These are phyloP conservation scores for Centrapalus pauciflorus DNA, from an alignment of 129 eudicot species.

Conservation along the genomic window DNA sequence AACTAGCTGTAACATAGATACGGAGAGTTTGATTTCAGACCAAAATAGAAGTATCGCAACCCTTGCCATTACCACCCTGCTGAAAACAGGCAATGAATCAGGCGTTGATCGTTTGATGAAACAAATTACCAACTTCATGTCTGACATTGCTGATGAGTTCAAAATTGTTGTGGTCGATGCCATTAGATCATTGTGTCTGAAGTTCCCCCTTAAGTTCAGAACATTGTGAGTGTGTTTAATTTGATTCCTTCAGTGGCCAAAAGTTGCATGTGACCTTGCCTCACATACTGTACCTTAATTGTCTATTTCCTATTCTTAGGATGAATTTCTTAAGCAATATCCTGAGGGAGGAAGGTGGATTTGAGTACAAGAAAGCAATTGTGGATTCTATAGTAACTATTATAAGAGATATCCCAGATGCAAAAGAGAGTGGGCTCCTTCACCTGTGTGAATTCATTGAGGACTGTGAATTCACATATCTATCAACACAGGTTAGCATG, in stretches of 20 bases:
- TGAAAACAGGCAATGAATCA: slow-evolving; percentile 97
- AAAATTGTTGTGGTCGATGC: slow-evolving; percentile 98
- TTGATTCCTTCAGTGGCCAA: neutral
- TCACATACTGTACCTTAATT: neutral
- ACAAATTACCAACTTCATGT: slow-evolving; percentile 94
- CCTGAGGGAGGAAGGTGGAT: slow-evolving; percentile 96
- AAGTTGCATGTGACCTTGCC: neutral
- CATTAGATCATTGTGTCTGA: slow-evolving; percentile 84
- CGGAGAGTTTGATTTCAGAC: slow-evolving; percentile 95
- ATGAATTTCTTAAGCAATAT: slow-evolving; percentile 95
- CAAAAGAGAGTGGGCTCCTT: slow-evolving; percentile 90
- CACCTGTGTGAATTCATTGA: slow-evolving; percentile 98
- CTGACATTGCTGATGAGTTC: slow-evolving; percentile 97
- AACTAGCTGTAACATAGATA: slow-evolving; percentile 89
- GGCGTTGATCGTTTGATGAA: slow-evolving; percentile 97
- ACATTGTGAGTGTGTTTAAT: slow-evolving; percentile 55
- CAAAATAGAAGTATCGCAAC: slow-evolving; percentile 98
- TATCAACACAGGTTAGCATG: slow-evolving; percentile 79
- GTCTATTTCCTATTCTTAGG: slow-evolving; percentile 31
- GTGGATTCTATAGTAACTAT: slow-evolving; percentile 93
- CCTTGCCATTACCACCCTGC: slow-evolving; percentile 93
- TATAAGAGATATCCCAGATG: slow-evolving; percentile 94
- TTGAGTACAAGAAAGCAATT: slow-evolving; percentile 95
- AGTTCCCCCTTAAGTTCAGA: slow-evolving; percentile 95
- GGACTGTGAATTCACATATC: slow-evolving; percentile 97